Percentiles rank a stretch among this genome's conserved stretches.
These are phyloP conservation scores for Dendrobium nobile DNA, from an alignment of 106 monocot species.

Conservation along the genomic window DNA sequence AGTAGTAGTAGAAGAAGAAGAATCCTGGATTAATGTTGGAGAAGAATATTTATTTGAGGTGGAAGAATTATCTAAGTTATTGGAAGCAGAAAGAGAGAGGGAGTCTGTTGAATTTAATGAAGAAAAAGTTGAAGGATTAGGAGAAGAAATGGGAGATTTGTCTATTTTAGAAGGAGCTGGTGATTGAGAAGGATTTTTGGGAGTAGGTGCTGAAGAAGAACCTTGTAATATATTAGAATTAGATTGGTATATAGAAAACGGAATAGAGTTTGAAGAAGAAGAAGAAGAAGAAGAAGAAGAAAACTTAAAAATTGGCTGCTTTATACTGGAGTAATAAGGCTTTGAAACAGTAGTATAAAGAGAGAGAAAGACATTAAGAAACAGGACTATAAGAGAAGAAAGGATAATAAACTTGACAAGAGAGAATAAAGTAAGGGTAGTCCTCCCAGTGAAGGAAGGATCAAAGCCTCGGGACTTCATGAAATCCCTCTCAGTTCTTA, in stretches of 20 bases:
- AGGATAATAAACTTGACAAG: neutral
- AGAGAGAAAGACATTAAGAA: neutral
- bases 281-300: neutral
- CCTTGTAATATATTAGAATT: too few species aligned
- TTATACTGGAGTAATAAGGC: neutral
- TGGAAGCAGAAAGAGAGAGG: neutral
- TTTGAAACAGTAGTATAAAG: neutral
- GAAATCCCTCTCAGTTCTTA: neutral
- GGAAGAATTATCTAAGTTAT: neutral
- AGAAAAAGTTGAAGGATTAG: neutral
- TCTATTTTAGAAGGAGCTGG: too few species aligned
- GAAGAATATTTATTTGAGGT: neutral
- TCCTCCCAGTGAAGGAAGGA: too few species aligned
- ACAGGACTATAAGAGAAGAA: neutral
- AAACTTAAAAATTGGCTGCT: neutral
- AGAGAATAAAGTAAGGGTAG: neutral
- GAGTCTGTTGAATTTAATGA: neutral
- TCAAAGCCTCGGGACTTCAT: neutral
- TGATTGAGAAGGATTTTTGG: too few species aligned
- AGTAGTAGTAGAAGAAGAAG: too few species aligned
- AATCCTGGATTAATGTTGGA: too few species aligned
- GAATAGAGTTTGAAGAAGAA: too few species aligned
- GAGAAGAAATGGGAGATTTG: neutral
- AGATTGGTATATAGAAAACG: too few species aligned
- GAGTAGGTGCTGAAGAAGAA: too few species aligned